Evolutionary conservation across 2,329 filamentous ascomycete species (phyloP), one percentile per base, ranked within the genome.

Genomic region (Didymella arachidicola): DNA sequence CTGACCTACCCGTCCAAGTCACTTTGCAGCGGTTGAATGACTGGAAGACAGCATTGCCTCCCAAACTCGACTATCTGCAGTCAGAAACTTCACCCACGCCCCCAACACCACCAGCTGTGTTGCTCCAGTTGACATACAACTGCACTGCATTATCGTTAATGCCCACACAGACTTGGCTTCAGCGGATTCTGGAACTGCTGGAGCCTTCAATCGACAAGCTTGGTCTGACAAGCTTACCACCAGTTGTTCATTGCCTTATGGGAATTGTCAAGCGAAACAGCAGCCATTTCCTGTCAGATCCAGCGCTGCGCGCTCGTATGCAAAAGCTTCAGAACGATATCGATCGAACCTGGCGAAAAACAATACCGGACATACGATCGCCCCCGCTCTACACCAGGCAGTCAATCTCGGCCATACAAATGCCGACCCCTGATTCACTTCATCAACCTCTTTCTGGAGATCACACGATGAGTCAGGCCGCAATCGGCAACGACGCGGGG

Each of bases 11-110:
- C 16, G 69, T 72, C 22, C 59, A 75, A 25, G 76, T 76, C 34
- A 69, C 70, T 16, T 66, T 76, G 46, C 74, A 74, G 39, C 69
- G 67, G 5, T 60, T 80, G 7, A 67, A 60, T 72, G 78, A 59
- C 68, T 81, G 70, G 77, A 80, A 68, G 53, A 42, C 63, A 14
- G 61, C 61, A 4, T 56, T 76, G 30, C 72, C 73, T 14, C 25
- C 62, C 2, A 70, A 66, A 41, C 62, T 75, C 34, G 63, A 59
- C 34, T 62, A 70, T 41, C 53, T 72, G 25, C 54, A 60, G 27
- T 58, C 58, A 19, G 62, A 68, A 10, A 45, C 43, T 30, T 45
- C 57, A 4, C 43, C 59, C 7, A 60, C 60, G 4, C 61, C 67
- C 1, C 42, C 65, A 1, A 71, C 70, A 26, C 72, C 72, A 42